Evolutionary conservation across 495 filamentous ascomycete species (phyloP).

Genomic region (Aspergillus conjunctus): DNA sequence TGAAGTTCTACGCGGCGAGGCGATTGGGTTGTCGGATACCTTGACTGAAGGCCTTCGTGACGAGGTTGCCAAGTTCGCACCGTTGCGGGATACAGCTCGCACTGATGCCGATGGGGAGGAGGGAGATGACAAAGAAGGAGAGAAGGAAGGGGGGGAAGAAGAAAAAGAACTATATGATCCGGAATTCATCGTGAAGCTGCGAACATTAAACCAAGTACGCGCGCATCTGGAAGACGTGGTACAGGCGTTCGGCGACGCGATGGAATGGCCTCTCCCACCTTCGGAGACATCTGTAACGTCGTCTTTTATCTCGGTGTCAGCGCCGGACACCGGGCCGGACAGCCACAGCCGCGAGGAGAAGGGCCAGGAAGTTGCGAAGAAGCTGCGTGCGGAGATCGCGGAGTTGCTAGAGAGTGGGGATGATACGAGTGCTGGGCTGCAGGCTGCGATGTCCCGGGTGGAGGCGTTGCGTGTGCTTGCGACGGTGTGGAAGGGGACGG

Average conservation of each 20-base stretch:
- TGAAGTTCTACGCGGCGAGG: conserved; percentile 86
- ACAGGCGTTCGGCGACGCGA: conserved; percentile 86
- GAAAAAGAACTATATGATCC: conserved; percentile 50
- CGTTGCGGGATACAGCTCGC: conserved; percentile 43
- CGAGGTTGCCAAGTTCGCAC: conserved; percentile 71
- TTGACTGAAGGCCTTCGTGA: conserved; percentile 69
- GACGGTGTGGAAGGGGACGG: conserved; percentile 87
- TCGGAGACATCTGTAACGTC: conserved; percentile 71
- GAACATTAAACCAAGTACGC: conserved; percentile 81
- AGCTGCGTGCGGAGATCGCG: conserved; percentile 70
- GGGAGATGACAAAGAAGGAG: conserved; percentile 6
- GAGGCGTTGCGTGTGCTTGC: conserved; percentile 71
- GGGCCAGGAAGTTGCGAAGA: conserved; percentile 69
- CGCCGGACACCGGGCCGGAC: conserved; percentile 66
- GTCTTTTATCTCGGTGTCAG: conserved; percentile 79
- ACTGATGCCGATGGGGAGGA: conserved; percentile 9
- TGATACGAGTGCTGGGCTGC: conserved; percentile 48
- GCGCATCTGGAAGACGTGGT: conserved; percentile 81
- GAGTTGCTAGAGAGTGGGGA: conserved; percentile 60
- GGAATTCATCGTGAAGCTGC: conserved; percentile 71
- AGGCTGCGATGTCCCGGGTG: conserved; percentile 70
- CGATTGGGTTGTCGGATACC: conserved; percentile 72
- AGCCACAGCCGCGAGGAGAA: conserved; percentile 72
- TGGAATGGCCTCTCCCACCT: conserved; percentile 88
- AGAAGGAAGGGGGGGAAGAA: conserved; percentile 10